phyloP scores from a whole-genome alignment of 75 land plant species.

The Pinus albicaulis region DNA sequence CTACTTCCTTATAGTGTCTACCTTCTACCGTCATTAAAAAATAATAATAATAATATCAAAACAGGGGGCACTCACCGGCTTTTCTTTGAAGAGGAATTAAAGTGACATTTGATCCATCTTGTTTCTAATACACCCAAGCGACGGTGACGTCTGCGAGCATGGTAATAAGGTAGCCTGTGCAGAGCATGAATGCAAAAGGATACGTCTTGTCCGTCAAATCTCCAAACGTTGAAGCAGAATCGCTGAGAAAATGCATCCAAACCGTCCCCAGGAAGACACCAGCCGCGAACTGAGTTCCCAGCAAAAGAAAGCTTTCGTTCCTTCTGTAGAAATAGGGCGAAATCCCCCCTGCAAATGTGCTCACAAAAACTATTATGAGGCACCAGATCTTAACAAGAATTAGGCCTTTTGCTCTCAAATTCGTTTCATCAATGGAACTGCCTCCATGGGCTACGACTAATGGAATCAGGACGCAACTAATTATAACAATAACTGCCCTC shows the following conservation, averaged over 20 bases:
- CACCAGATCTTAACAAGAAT: conserved; percentile 68
- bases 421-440: not conserved
- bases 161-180: conserved; percentile 52
- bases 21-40: too few relatives aligned
- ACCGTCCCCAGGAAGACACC: conserved; percentile 66
- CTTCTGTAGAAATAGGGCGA: conserved; percentile 84
- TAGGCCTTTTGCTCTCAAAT: conserved; percentile 49
- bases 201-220: not conserved
- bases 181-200: conserved; percentile 1
- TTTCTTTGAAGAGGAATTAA: not conserved
- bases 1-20: too few relatives aligned
- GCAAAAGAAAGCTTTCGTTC: conserved; percentile 62
- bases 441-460: conserved; percentile 13
- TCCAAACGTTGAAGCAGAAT: not conserved
- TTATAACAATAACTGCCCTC: not conserved
- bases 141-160: conserved; percentile 62
- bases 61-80: too few relatives aligned
- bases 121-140: conserved; percentile 6
- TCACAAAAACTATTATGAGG: conserved; percentile 62
- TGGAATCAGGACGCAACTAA: not conserved
- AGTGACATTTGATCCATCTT: not conserved
- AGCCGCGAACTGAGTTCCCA: conserved; percentile 94
- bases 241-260: conserved; percentile 14
- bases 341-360: conserved; percentile 71
- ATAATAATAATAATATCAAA: too few relatives aligned